phyloP scores from a whole-genome alignment of 305 asterid species.

The Rubia balearica region DNA sequence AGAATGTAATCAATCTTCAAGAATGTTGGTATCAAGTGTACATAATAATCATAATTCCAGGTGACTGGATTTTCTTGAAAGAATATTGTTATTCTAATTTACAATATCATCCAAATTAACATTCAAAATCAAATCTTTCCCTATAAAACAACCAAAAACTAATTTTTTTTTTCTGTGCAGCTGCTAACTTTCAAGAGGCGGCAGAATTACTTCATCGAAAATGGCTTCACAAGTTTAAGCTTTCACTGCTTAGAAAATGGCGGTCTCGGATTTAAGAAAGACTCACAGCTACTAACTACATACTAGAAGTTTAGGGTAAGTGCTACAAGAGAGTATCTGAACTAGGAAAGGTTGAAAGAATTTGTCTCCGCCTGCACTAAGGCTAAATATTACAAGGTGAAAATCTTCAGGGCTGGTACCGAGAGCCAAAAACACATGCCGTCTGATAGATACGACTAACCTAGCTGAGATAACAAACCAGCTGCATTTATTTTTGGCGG shows the following conservation, averaged over 20 bases:
- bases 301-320: not conserved
- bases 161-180: no score
- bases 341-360: not conserved
- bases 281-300: not conserved
- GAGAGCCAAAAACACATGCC: not conserved
- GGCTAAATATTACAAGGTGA: not conserved
- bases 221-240: no score
- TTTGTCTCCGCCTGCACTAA: not conserved
- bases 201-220: no score
- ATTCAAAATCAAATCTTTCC: no score
- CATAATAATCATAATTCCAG: not conserved
- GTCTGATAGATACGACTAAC: not conserved
- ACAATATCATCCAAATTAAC: no score
- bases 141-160: no score
- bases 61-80: not conserved
- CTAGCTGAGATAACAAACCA: not conserved
- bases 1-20: not conserved
- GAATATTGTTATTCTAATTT: not conserved
- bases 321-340: not conserved
- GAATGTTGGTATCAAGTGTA: not conserved
- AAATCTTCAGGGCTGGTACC: not conserved
- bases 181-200: no score
- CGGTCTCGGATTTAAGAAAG: no score
- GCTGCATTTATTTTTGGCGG: not conserved
- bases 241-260: no score